Evolutionary conservation across 352 stramenopile genomes (phyloP), one percentile per base, ranked within the genome.

Genomic region (Phytopythium ostracodes): DNA sequence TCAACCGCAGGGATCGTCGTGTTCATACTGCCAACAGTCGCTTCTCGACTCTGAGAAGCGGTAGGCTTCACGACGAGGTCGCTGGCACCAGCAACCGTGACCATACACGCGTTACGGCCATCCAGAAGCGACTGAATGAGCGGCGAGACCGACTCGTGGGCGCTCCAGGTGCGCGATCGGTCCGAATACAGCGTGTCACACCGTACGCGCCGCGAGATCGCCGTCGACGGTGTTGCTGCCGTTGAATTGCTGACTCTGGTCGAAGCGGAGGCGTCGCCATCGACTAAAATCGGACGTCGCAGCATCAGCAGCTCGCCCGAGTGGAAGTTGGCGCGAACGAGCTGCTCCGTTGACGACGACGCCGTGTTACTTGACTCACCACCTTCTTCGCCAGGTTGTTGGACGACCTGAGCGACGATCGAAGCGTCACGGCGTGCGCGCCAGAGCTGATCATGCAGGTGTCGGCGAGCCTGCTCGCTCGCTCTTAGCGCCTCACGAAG

Each of bases 401-500:
- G 75, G 24, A 47, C n/a, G 12, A 91, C 75, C 65, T 92, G 84
- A 33, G 77, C 88, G 29, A 89, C 66, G 8, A 92, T 63, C 18
- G 87, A 43, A 7, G 84, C 81, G 43, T 92, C 81, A 7, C 71
- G 72, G 24, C 75, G 65, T 12, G 82, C 60, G 0, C 67, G 64
- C 84, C 84, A 92, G 33, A 92, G 59, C 53, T 92, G 81, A 11
- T 92, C 83, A 55, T 91, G 81, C 54, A 92, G 62, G 55, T 92
- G 83, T 25, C 70, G 75, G 6, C 79, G 69, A 22, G 77, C 71
- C 35, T 82, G 68, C 52, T 89, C 75, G 3, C 75, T 64, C 14
- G 62, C 68, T 7, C 62, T 54, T 6, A 90, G 54, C 43, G 81
- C 79, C 4, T 71, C 25, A 2, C 79, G 70, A 44, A 92, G 62